These are phyloP conservation scores for Lathyrus tuberosus DNA, from an alignment of 306 rosid genomes.

Conservation along the genomic window DNA sequence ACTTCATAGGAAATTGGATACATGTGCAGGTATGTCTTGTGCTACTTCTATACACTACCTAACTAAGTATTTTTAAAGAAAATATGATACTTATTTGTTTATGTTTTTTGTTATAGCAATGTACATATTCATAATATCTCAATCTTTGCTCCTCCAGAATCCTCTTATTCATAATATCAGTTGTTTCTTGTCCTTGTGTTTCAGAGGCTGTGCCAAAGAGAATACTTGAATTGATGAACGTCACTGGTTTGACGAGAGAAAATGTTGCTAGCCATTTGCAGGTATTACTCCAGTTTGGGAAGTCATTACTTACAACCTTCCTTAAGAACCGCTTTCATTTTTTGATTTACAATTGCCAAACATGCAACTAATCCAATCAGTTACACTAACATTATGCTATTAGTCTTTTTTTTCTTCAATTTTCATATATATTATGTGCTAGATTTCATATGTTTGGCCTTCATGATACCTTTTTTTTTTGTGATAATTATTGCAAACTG, in stretches of 20 bases:
- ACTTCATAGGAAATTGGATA: too few species aligned
- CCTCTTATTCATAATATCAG: neutral
- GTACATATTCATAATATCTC: slow-evolving; percentile 39
- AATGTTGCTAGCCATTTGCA: slow-evolving; percentile 91
- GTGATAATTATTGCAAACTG: neutral
- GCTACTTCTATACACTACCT: slow-evolving; percentile 24
- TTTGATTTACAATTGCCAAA: neutral
- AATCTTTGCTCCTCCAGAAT: too few species aligned
- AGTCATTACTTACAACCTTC: slow-evolving; percentile 2
- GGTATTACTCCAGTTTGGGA: slow-evolving; percentile 49
- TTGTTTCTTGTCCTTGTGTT: slow-evolving; percentile 25
- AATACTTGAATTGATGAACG: slow-evolving; percentile 84
- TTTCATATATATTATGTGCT: too few species aligned
- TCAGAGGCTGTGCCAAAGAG: slow-evolving; percentile 91
- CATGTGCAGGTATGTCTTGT: slow-evolving; percentile 74
- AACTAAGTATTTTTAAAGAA: slow-evolving; percentile 5
- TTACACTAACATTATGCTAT: slow-evolving; percentile 1
- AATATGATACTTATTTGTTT: slow-evolving; percentile 24
- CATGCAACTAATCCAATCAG: neutral
- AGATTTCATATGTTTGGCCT: neutral
- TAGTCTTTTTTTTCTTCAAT: neutral
- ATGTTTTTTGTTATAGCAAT: slow-evolving; percentile 54
- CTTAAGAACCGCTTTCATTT: neutral
- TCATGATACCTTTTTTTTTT: neutral
- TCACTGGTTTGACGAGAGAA: slow-evolving; percentile 84